Evolutionary conservation across 2,329 filamentous ascomycete genomes (phyloP).

Genomic region (Ophiostoma australiae): DNA sequence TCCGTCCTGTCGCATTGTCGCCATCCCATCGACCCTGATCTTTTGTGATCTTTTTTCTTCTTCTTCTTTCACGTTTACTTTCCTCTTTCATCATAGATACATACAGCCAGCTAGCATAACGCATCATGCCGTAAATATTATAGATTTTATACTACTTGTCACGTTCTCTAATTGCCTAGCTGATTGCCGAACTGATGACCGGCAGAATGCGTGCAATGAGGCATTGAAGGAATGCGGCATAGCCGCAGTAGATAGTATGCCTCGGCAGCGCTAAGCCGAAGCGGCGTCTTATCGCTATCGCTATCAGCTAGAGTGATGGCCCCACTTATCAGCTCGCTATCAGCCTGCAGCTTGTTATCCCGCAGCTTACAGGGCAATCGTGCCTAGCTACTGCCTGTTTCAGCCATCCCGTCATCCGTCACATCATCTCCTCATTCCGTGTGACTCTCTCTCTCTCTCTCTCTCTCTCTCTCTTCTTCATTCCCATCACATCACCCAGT

Average conservation of each 20-base stretch:
- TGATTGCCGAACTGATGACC: no score
- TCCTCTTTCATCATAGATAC: not conserved
- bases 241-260: not conserved
- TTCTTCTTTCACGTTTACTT: not conserved
- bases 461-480: not conserved
- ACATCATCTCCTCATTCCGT: slow-evolving; percentile 1
- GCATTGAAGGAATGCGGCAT: not conserved
- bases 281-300: slow-evolving; percentile 4
- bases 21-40: not conserved
- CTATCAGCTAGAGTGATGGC: not conserved
- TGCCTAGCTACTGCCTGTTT: slow-evolving; percentile 15
- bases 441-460: not conserved
- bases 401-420: slow-evolving; percentile 31
- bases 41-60: not conserved
- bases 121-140: slow-evolving; percentile 37
- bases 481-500: not conserved
- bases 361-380: not conserved
- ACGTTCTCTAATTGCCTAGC: no score
- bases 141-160: not conserved
- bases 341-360: not conserved
- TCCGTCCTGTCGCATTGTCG: not conserved
- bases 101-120: slow-evolving; percentile 48
- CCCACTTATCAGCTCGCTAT: no score
- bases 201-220: not conserved
- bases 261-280: slow-evolving; percentile 9